Evolutionary conservation across 2,329 filamentous ascomycete genomes (phyloP), one percentile per base, ranked within the genome.

Genomic region (Hymenoscyphus fructigenus): DNA sequence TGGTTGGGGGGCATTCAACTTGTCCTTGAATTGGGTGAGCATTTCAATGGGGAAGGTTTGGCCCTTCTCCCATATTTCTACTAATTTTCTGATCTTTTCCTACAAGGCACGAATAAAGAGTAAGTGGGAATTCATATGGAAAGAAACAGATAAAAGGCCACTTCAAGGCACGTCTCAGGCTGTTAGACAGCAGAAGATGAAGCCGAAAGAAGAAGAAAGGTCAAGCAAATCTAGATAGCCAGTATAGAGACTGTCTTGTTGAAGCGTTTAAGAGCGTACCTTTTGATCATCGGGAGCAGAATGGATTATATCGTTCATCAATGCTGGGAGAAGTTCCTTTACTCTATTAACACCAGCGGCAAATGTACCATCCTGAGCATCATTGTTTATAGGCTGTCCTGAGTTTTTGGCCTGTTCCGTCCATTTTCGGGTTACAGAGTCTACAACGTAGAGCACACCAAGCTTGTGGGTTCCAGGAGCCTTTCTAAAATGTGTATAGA

Each of bases 361-460:
- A 84, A 90, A 97, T 63, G 93, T 97, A 77, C 95, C 95, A 81
- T 96, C 92, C 71, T 89, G 87, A 71, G 93, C 92, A 79, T 88
- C 85, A 78, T 86, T 88, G 80, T 91, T 91, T 79, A 93, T 87
- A 76, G 90, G 81, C 77, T 98, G 93, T 75, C 91, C 91, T 72
- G 91, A 86, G 75, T 89, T 86, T 81, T 93, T 95, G 75, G 95
- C 94, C 80, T 93, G 91, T 79, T 98, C 94, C 83, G 97, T 88
- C 94, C 95, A 99, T 83, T 96, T 94, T 81, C 95, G 92, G 79
- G 93, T 94, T 86, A 99, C 93, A 84, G 94, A 97, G 85, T 99
- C 95, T 93, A 99, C 92, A 82, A 98, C 93, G 89, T 99, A 99
- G 82, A 99, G 89, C 76, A 97, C 93, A 81, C 95, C 95, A 79